Conservation (phyloP, 2,329 filamentous ascomycete genomes). For the Neonectria magnoliae region DNA sequence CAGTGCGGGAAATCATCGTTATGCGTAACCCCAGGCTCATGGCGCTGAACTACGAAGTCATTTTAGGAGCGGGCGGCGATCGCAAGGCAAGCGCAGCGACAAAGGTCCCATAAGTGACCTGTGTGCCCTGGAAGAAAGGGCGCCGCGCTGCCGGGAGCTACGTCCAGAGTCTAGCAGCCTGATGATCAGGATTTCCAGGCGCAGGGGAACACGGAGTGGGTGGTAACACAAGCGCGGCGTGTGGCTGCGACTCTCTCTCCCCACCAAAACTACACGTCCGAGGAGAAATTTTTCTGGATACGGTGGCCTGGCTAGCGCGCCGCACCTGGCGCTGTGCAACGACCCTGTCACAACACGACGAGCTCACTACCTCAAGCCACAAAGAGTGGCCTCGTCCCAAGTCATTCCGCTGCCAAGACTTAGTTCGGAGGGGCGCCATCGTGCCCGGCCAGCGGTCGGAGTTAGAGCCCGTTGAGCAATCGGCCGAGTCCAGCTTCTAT, state of each 20-base stretch:
- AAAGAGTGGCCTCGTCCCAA: not conserved
- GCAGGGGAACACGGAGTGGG: conserved; percentile 2
- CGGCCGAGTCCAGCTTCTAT: conserved; percentile 21
- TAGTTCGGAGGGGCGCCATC: not conserved
- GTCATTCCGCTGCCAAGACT: not conserved
- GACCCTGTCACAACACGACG: not conserved
- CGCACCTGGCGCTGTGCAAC: conserved; percentile 15
- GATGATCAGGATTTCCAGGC: conserved; percentile 3
- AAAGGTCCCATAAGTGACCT: conserved; percentile 14
- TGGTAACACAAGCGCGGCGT: conserved; percentile 3
- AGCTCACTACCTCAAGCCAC: not conserved
- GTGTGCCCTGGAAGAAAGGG: conserved; percentile 19
- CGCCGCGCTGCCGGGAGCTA: conserved; percentile 18
- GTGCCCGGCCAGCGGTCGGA: conserved; percentile 14
- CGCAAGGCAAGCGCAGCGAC: conserved; percentile 7
- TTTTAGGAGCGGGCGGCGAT: conserved; percentile 2
- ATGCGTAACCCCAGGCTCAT: conserved; percentile 15
- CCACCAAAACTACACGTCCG: conserved; percentile 2
- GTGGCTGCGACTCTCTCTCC: conserved; percentile 2
- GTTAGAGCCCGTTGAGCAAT: conserved; percentile 18
- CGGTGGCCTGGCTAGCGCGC: conserved; percentile 16
- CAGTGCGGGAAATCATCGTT: conserved; percentile 34
- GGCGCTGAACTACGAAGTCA: not conserved
- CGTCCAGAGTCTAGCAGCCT: not conserved
- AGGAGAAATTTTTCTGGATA: conserved; percentile 10